These are phyloP conservation scores for Colletotrichum echinochloae DNA, from an alignment of 2,329 filamentous ascomycete genomes.

Conservation along the genomic window DNA sequence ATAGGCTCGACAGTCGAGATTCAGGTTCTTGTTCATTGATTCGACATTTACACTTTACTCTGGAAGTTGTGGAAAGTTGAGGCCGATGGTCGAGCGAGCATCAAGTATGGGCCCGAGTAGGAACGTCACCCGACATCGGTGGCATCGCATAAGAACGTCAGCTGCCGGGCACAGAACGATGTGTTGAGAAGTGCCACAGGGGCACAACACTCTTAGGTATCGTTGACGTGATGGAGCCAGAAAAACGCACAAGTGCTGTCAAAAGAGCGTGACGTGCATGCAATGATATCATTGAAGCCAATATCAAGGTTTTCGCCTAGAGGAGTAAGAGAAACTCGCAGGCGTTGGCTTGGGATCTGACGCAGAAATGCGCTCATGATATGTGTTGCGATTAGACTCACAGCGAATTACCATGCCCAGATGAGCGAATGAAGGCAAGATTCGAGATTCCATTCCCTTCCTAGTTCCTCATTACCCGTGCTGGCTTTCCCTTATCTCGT, in stretches of 20 bases:
- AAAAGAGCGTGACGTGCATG: not conserved
- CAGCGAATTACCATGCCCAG: conserved; percentile 2
- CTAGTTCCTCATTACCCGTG: not conserved
- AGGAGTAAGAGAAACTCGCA: not conserved
- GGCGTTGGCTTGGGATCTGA: not conserved
- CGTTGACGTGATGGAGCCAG: conserved; percentile 2
- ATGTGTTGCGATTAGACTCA: conserved; percentile 13
- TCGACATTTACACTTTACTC: not conserved
- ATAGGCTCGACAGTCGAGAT: conserved; percentile 5
- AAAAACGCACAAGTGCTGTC: not conserved
- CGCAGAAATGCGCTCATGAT: not conserved
- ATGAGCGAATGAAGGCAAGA: conserved; percentile 21
- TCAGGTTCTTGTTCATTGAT: not conserved
- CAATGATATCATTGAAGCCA: not conserved
- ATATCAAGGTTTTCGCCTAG: not conserved
- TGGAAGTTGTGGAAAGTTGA: not conserved
- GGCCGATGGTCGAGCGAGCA: not conserved
- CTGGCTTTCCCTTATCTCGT: not conserved
- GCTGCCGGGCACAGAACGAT: not conserved
- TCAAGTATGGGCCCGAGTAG: not conserved
- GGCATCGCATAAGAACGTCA: conserved; percentile 23
- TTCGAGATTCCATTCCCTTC: not conserved
- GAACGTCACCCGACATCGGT: not conserved
- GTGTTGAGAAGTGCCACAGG: not conserved
- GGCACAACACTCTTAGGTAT: not conserved